A percentile compares a stretch with the other conserved stretches of the same genome.
Evolutionary conservation across 139 green algal species (phyloP).

Genomic region (Mesostigma viride): DNA sequence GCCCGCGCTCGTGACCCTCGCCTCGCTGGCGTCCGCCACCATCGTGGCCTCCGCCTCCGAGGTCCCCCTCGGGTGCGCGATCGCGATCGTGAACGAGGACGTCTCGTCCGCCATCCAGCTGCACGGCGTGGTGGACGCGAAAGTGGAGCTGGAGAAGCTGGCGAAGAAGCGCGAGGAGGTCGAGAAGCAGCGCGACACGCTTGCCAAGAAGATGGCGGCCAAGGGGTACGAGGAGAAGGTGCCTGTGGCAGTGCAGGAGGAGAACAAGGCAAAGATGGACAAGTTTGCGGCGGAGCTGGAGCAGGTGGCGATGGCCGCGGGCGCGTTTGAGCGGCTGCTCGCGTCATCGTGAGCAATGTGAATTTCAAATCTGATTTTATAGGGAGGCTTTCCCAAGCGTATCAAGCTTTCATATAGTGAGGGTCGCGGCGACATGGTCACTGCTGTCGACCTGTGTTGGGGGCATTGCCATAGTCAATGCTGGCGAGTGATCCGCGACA

Average conservation of each 20-base stretch:
- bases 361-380: too few species aligned
- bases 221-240: slow-evolving; percentile 38
- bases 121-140: slow-evolving; percentile 73
- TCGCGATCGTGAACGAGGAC: slow-evolving; percentile 69
- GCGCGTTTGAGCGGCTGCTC: slow-evolving; percentile 32
- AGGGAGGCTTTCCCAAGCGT: too few species aligned
- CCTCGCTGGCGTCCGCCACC: not conserved
- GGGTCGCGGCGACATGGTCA: too few species aligned
- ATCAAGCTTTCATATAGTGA: too few species aligned
- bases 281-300: slow-evolving; percentile 29
- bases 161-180: slow-evolving; percentile 64
- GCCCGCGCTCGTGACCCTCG: not conserved
- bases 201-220: slow-evolving; percentile 32
- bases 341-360: too few species aligned
- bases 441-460: too few species aligned
- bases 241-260: slow-evolving; percentile 27
- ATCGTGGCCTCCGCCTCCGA: slow-evolving; percentile 12
- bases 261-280: slow-evolving; percentile 26
- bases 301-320: slow-evolving; percentile 16
- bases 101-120: slow-evolving; percentile 57
- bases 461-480: too few species aligned
- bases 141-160: slow-evolving; percentile 77
- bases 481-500: too few species aligned
- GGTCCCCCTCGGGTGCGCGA: slow-evolving; percentile 50
- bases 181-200: slow-evolving; percentile 1